Evolutionary conservation across 108 stramenopile genomes (phyloP).

Genomic region (Nitzschia putrida): DNA sequence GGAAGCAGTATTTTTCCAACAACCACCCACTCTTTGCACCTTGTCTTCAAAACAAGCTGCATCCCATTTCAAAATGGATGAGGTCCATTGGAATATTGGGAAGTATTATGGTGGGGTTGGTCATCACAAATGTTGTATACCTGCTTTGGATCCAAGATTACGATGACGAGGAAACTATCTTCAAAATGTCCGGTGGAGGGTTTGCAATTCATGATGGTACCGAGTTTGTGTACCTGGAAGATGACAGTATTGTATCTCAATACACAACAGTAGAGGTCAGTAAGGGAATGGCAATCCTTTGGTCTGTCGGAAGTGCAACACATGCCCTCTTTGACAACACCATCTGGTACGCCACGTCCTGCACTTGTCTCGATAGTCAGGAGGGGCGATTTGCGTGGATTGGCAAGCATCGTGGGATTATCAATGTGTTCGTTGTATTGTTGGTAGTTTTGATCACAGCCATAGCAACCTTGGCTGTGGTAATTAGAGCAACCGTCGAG

Average conservation of each 20-base stretch:
- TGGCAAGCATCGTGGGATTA: constrained; percentile 12
- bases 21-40: constrained; percentile 70
- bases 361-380: constrained; percentile 37
- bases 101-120: constrained; percentile 61
- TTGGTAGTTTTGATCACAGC: constrained; percentile 17
- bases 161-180: not conserved
- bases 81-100: constrained; percentile 59
- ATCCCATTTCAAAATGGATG: constrained; percentile 53
- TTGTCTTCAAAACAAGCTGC: constrained; percentile 50
- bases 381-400: constrained; percentile 37
- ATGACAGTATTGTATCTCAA: not conserved
- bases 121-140: constrained; percentile 62
- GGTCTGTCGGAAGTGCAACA: constrained; percentile 57
- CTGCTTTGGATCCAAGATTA: constrained; percentile 37
- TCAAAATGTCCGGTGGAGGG: constrained; percentile 28
- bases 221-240: not conserved
- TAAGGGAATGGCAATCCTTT: constrained; percentile 50
- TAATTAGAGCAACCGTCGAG: constrained; percentile 47
- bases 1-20: constrained; percentile 63
- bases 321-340: constrained; percentile 63
- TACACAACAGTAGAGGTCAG: constrained; percentile 45
- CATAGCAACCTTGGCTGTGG: constrained; percentile 47
- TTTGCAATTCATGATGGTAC: not conserved
- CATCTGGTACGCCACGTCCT: constrained; percentile 69
- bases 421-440: constrained; percentile 33